Base-by-base conservation (phyloP, 1,284 basidiomycete genomes). In the Fomitiporia mediterranea region DNA sequence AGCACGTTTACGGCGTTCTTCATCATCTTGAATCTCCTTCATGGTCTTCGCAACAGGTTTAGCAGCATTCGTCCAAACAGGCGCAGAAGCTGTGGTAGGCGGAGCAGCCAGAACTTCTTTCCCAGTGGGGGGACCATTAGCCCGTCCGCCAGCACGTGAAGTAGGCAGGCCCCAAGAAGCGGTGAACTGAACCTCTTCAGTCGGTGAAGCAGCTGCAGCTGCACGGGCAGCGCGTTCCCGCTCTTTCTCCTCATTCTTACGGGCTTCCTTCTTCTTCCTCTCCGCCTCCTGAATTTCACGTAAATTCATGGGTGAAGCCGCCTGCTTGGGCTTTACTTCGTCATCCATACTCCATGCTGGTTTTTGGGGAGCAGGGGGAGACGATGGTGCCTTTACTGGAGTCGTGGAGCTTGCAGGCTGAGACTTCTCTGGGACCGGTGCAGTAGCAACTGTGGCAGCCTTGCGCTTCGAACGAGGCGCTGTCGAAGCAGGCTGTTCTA, bases 11-110 rank as follows among this genome's bases (percentile, higher is more conserved):
- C 86, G 79, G 62, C 75, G 81, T 72, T 97, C 89, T 69, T 99
- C 96, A 66, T 99, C 96, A 69, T 98, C 94, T 69, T 98, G 93
- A 47, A 99, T 99, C 74, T 99, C 94, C 76, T 95, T 97, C 84
- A 99, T 89, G 2, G 91, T 91, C 80, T 95, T 98, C 5, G 83
- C 74, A 2, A 75, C 70, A 3, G 74, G 67, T 62, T 86, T 82
- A 0, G 72, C 68, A 11, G 81, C 68, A 52, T 76, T 82, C 7
- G 85, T 86, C 88, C 89, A 91, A 23, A 88, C 88, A 4, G 81
- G 77, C 3, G 65, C 62, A 28, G 65, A 59, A 8, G 69, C 43
- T 2, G 67, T 58, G 25, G 69, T 37, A 2, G 53, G 39, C 15
- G 74, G 62, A 39, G 67, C 61, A 11, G 77, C 64, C 55, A 70